Base-by-base conservation (phyloP, 2,329 filamentous ascomycete species). In the Ophiostoma fasciatum region DNA sequence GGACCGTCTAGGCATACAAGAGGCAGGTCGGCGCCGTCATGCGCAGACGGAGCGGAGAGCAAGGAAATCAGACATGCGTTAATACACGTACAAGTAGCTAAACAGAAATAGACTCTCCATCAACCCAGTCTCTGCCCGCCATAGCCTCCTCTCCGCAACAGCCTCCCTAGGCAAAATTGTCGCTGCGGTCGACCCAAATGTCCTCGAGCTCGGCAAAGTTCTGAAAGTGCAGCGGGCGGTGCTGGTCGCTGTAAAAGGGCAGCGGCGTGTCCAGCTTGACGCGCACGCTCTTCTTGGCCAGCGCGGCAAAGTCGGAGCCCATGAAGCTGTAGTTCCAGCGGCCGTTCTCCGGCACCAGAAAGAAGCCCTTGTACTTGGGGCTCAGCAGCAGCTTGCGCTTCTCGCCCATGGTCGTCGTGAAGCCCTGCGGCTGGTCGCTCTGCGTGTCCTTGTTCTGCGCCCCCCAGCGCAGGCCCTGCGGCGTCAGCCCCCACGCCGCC, bases 281-380 rank as follows among this genome's bases (percentile, higher is more conserved):
- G 48, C 85, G 81, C 29, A 94, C 72, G 4, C 78, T 70, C 62
- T 84, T 83, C 75, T 94, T 96, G 62, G 94, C 85, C 45, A 94
- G 70, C 28, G 77, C 76, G 12, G 78, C 76, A 53, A 96, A 98
- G 1, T 77, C 76, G 46, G 78, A 84, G 37, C 90, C 90, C 77
- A 96, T 84, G 67, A 98, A 98, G 57, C 82, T 90, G 64, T 94
- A 98, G 60, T 98, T 98, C 90, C 90, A 98, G 42, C 80, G 69
- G 43, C 77, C 78, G 37, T 79, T 78, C 51, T 94, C 87, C 0
- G 90, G 90, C 17, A 96, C 85, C 37, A 98, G 63, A 74, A 98
- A 98, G 64, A 87, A 96, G 20, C 90, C 92, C 48, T 82, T 75
- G 55, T 94, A 94, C 56, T 87, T 82, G 49, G 94, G 88, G 45